Evolutionary conservation across 2,329 filamentous ascomycete species (phyloP).

Genomic region (Colletotrichum siamense): DNA sequence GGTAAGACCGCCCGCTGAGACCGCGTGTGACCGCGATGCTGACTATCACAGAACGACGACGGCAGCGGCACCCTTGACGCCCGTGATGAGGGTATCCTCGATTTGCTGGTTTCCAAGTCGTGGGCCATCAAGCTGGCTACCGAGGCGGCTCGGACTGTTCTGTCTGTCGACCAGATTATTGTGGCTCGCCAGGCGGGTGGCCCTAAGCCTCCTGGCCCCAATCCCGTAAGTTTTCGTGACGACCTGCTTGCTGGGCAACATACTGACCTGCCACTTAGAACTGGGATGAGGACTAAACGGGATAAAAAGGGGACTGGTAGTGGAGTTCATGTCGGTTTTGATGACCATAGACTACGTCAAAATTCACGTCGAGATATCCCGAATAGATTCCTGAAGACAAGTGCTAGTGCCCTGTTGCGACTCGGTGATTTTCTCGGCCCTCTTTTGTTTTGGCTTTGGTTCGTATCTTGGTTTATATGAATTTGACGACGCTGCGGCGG

Average conservation of each 20-base stretch:
- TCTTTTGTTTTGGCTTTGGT: background rate
- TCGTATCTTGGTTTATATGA: background rate
- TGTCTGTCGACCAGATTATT: slow-evolving; percentile 99
- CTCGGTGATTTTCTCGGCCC: background rate
- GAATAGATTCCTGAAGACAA: slow-evolving; percentile 20
- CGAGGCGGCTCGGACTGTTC: slow-evolving; percentile 89
- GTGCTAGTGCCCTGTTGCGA: background rate
- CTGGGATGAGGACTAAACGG: slow-evolving; percentile 66
- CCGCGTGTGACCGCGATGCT: background rate
- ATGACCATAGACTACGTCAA: slow-evolving; percentile 22
- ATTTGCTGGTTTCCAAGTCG: slow-evolving; percentile 88
- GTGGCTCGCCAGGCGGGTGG: slow-evolving; percentile 96
- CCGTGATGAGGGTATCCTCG: slow-evolving; percentile 86
- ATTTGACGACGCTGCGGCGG: background rate
- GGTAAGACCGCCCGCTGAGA: slow-evolving; percentile 44
- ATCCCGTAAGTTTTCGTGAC: slow-evolving; percentile 61
- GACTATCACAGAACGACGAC: slow-evolving; percentile 68
- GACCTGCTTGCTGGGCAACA: background rate
- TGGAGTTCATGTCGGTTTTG: slow-evolving; percentile 21
- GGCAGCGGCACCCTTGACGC: slow-evolving; percentile 84
- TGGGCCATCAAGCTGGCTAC: slow-evolving; percentile 98
- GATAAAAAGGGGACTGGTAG: slow-evolving; percentile 6
- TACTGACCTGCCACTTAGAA: slow-evolving; percentile 48
- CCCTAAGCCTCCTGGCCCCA: slow-evolving; percentile 94
- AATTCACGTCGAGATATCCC: slow-evolving; percentile 24